Base-by-base conservation (phyloP, 1,284 basidiomycete species). In the Boletus sp. region DNA sequence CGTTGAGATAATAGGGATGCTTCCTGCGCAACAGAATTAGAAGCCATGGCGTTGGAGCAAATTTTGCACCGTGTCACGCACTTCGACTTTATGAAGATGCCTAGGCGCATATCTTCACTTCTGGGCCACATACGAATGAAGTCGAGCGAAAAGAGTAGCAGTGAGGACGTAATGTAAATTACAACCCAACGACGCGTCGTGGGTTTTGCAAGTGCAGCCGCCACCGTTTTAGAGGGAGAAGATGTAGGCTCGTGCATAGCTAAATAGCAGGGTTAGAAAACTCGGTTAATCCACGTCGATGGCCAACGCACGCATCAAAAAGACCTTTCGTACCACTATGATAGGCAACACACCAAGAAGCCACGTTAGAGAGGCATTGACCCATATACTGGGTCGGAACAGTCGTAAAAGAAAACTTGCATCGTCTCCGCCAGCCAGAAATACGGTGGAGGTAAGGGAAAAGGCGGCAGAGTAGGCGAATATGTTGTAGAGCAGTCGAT, bases 1-100 rank as follows among this genome's bases (percentile, higher is more conserved):
- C 82, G 48, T 85, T 85, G 34, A 88, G 69, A 60, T 84, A 82
- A 56, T 79, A 77, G 2, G 83, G 82, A 53, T 87, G 81, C 61
- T 82, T 84, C 58, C 84, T 87, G 53, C 37, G 20, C 10, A 19
- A 36, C 19, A 10, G 16, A 8, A 19, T 17, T 40, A 25, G 44
- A 43, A 20, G 25, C n/a, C 37, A 27, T 34, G 1, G 13, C 14
- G 12, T 19, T n/a, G 16, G 16, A 17, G 32, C 8, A 17, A 33
- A 16, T 7, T 8, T 17, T n/a, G 23, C 7, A 9, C 32, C 22
- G 43, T 23, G 9, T 32, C 34, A 66, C 73, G 37, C 49, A 84
- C 84, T 70, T 81, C 39, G 84, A 86, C 50, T 79, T 82, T 13
- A 83, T 77, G 51, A 86, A 85, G 0, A 84, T 19, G 2, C 67